phyloP scores from a whole-genome alignment of 306 rosid genomes.

The Citrullus mucosospermus region DNA sequence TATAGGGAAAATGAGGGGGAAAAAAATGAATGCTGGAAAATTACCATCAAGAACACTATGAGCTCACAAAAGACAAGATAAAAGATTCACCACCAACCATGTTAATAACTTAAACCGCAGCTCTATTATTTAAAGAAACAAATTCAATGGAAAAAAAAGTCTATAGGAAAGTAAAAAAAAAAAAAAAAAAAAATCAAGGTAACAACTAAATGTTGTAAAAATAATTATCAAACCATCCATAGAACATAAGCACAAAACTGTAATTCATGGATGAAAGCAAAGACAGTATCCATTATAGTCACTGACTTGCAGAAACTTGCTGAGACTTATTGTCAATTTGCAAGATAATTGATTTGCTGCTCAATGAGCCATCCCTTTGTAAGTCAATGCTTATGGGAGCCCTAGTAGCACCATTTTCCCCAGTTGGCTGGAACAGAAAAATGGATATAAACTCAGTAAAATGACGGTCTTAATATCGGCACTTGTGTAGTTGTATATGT shows the following conservation, averaged over 20 bases:
- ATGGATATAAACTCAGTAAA: background rate
- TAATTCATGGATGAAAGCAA: background rate
- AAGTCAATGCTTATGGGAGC: conserved; percentile 90
- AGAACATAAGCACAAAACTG: background rate
- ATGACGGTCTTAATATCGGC: background rate
- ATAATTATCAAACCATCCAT: background rate
- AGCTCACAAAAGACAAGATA: background rate
- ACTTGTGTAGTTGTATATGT: background rate
- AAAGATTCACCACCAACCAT: background rate
- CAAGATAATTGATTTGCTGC: conserved; percentile 84
- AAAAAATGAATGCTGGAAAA: background rate
- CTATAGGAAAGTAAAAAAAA: background rate
- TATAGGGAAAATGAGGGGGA: background rate
- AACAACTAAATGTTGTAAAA: background rate
- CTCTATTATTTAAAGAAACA: background rate
- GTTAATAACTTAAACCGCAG: background rate
- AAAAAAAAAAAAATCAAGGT: background rate
- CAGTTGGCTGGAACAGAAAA: conserved; percentile 65
- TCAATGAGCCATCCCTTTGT: conserved; percentile 71
- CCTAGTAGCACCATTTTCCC: conserved; percentile 96
- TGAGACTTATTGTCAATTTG: conserved; percentile 96
- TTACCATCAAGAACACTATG: background rate
- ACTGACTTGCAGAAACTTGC: conserved; percentile 93
- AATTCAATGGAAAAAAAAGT: background rate
- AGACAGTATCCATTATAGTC: background rate